Conservation (phyloP, 192 early-diverging fungal genomes). For the Irineochytrium annulatum region DNA sequence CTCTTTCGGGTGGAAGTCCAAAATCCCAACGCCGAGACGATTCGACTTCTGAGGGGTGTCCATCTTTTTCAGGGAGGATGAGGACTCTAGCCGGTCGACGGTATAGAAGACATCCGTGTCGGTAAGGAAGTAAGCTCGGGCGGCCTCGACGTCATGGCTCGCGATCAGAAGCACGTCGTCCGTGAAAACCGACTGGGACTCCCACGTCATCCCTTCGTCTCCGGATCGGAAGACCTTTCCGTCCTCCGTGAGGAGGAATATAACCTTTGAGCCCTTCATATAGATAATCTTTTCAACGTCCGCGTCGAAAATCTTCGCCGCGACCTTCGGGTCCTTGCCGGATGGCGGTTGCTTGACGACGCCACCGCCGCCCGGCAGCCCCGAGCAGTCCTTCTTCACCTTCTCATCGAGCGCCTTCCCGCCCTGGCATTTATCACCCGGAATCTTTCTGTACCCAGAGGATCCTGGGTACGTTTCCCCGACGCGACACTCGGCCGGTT, state of each 20-base stretch:
- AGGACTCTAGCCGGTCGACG: conserved; percentile 55
- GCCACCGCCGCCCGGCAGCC: neutral
- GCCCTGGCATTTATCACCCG: conserved; percentile 74
- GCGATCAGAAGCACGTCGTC: conserved; percentile 53
- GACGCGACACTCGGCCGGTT: conserved; percentile 55
- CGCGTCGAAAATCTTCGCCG: conserved; percentile 33
- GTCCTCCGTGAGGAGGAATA: conserved; percentile 56
- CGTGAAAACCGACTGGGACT: conserved; percentile 30
- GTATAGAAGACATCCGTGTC: conserved; percentile 37
- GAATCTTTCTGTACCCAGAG: conserved; percentile 77
- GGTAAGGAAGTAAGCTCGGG: conserved; percentile 50
- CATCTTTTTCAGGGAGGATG: conserved; percentile 33
- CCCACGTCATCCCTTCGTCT: conserved; percentile 78
- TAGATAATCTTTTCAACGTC: conserved; percentile 60
- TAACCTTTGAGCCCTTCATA: conserved; percentile 57
- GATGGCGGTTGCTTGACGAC: conserved; percentile 2
- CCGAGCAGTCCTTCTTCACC: conserved; percentile 29
- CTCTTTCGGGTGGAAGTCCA: conserved; percentile 87
- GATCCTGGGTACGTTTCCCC: conserved; percentile 68
- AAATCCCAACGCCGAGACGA: conserved; percentile 56
- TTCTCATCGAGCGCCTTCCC: conserved; percentile 22
- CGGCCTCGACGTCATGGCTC: conserved; percentile 65
- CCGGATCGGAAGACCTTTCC: conserved; percentile 64
- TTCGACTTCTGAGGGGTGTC: conserved; percentile 62
- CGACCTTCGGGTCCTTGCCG: conserved; percentile 8